Evolutionary conservation across 192 early-diverging fungal species (phyloP).

Genomic region (Lunasporangiospora selenospora): DNA sequence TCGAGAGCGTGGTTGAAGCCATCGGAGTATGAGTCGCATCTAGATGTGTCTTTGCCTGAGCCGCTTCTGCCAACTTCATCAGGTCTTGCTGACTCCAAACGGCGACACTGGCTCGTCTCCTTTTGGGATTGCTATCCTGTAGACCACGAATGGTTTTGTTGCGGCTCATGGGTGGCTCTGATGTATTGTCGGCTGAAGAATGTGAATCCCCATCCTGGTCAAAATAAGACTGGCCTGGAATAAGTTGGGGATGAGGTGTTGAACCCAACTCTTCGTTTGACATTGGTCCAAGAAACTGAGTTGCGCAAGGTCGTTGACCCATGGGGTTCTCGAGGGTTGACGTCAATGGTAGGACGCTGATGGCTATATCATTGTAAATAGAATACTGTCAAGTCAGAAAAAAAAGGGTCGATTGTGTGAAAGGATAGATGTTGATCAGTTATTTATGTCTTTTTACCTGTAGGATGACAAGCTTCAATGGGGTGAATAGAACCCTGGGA

Average conservation of each 20-base stretch:
- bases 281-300: no score
- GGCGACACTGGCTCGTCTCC: conserved; percentile 73
- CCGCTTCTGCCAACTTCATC: conserved; percentile 65
- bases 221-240: not conserved
- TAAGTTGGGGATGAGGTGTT: no score
- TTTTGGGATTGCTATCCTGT: conserved; percentile 36
- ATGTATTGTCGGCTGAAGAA: conserved; percentile 20
- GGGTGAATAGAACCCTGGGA: conserved; percentile 16
- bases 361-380: not conserved
- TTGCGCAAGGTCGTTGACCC: conserved; percentile 1
- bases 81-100: conserved; percentile 81
- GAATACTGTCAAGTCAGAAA: not conserved
- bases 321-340: not conserved
- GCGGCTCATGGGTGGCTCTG: conserved; percentile 46
- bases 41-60: conserved; percentile 14
- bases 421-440: not conserved
- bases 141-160: conserved; percentile 42
- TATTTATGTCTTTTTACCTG: conserved; percentile 10
- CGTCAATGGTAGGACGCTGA: conserved; percentile 33
- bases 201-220: not conserved
- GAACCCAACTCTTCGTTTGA: no score
- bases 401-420: not conserved
- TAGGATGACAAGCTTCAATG: conserved; percentile 27
- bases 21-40: conserved; percentile 1
- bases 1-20: no score